Percentiles rank a stretch among this genome's conserved stretches.
phyloP scores from a whole-genome alignment of 2,329 filamentous ascomycete genomes.

The Fusarium solani-melongenae region DNA sequence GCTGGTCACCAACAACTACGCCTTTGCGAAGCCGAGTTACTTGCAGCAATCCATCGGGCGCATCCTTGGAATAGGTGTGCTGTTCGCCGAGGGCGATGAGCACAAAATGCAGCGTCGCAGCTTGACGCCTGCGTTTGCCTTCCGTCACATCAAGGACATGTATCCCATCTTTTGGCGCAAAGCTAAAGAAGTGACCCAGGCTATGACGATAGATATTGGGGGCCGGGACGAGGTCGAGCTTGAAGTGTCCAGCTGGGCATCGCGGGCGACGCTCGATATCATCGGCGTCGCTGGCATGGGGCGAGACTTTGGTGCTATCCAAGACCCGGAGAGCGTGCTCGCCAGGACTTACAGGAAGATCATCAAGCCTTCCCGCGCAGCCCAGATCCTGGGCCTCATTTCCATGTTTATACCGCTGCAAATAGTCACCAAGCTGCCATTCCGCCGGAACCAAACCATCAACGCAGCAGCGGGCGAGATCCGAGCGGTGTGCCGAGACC shows the following conservation, averaged over 20 bases:
- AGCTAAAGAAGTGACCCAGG: conserved; percentile 72
- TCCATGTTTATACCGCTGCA: conserved; percentile 71
- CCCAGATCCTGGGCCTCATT: conserved; percentile 67
- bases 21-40: conserved; percentile 72
- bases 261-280: conserved; percentile 78
- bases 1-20: conserved; percentile 74
- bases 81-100: conserved; percentile 90
- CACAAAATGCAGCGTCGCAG: conserved; percentile 85
- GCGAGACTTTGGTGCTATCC: conserved; percentile 74
- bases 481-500: conserved; percentile 71
- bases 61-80: conserved; percentile 75
- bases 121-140: conserved; percentile 86
- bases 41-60: conserved; percentile 67
- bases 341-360: conserved; percentile 66
- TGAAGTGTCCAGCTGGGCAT: conserved; percentile 72
- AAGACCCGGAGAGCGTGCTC: conserved; percentile 69
- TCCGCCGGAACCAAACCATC: conserved; percentile 77
- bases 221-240: conserved; percentile 55
- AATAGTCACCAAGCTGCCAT: conserved; percentile 72
- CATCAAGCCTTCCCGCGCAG: conserved; percentile 63
- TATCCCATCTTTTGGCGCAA: conserved; percentile 89
- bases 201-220: conserved; percentile 61
- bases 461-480: conserved; percentile 66
- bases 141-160: conserved; percentile 84
- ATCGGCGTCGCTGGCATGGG: conserved; percentile 79